Evolutionary conservation across 1,284 basidiomycete genomes (phyloP).

Genomic region (Ceratobasidium papillatum): DNA sequence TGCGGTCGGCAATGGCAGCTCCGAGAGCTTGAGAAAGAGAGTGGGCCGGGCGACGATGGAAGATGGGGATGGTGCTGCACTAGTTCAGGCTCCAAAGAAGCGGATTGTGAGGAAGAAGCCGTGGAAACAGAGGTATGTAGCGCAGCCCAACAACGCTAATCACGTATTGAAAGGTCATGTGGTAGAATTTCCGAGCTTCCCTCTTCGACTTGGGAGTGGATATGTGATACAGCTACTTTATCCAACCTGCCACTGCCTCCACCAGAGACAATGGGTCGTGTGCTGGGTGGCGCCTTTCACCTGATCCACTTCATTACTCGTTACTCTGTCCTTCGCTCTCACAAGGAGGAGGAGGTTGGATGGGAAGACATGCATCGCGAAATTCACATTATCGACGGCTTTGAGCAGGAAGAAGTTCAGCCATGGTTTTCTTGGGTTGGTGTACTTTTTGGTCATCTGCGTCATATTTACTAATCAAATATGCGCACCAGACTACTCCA

Average conservation of each 20-base stretch:
- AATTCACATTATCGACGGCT: constrained; percentile 51
- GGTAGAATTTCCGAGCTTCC: constrained; percentile 64
- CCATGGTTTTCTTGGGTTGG: constrained; percentile 83
- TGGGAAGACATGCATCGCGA: constrained; percentile 72
- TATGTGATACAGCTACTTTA: constrained; percentile 74
- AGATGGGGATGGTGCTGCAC: constrained; percentile 10
- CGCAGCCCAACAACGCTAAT: constrained; percentile 24
- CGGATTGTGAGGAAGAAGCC: constrained; percentile 70
- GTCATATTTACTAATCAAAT: constrained; percentile 57
- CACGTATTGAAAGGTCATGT: constrained; percentile 14
- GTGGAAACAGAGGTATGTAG: constrained; percentile 64
- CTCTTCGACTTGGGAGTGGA: constrained; percentile 60
- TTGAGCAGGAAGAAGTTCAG: constrained; percentile 61
- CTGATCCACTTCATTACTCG: constrained; percentile 71
- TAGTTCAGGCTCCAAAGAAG: constrained; percentile 55
- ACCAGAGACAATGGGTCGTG: constrained; percentile 67
- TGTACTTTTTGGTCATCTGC: constrained; percentile 67
- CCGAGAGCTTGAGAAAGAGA: constrained; percentile 39
- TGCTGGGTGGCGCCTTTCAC: constrained; percentile 71
- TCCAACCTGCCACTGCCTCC: constrained; percentile 77
- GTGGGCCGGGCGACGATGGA: constrained; percentile 28
- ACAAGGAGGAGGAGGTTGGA: constrained; percentile 68
- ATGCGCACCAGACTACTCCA: constrained; percentile 62
- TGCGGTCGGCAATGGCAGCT: constrained; percentile 51
- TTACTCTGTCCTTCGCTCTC: constrained; percentile 61